Percentiles rank a stretch among this genome's conserved stretches.
These are phyloP conservation scores for Ophiosphaerella narmari DNA, from an alignment of 2,329 filamentous ascomycete species.

Conservation along the genomic window DNA sequence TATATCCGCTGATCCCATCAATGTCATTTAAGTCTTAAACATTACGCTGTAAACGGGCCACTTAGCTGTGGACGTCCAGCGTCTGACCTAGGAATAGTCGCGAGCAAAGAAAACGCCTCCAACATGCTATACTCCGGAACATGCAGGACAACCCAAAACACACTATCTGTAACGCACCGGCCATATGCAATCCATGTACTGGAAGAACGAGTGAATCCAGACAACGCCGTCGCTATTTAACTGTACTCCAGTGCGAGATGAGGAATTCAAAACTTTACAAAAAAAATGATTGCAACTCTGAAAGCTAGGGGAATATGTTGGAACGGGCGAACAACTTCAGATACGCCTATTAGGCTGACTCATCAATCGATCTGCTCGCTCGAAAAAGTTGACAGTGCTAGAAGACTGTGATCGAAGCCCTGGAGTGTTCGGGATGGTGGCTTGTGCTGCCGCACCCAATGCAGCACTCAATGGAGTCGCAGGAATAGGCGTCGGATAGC, in stretches of 20 bases:
- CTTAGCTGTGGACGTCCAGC: constrained; percentile 2
- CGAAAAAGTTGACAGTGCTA: constrained; percentile 41
- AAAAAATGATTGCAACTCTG: not conserved
- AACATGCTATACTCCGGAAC: not conserved
- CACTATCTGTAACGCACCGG: not conserved
- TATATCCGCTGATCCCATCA: not conserved
- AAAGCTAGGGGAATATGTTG: not conserved
- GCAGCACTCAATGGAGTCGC: constrained; percentile 90
- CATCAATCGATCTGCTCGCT: constrained; percentile 41
- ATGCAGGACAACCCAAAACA: not conserved
- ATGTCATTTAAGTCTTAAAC: constrained; percentile 2
- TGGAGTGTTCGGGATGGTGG: constrained; percentile 73
- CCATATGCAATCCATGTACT: not conserved
- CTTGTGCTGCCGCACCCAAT: constrained; percentile 85
- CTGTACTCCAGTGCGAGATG: not conserved
- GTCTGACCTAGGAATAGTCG: not conserved
- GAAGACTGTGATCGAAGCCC: constrained; percentile 29
- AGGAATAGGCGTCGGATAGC: constrained; percentile 65
- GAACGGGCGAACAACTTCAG: constrained; percentile 10
- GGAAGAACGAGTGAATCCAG: constrained; percentile 9
- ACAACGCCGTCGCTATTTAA: constrained; percentile 25
- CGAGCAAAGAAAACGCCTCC: not conserved
- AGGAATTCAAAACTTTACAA: not conserved
- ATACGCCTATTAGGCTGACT: constrained; percentile 37
- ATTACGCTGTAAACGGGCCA: constrained; percentile 3